Conservation (phyloP, 768 basidiomycete species). For the Rhodotorula sphaerocarpa region DNA sequence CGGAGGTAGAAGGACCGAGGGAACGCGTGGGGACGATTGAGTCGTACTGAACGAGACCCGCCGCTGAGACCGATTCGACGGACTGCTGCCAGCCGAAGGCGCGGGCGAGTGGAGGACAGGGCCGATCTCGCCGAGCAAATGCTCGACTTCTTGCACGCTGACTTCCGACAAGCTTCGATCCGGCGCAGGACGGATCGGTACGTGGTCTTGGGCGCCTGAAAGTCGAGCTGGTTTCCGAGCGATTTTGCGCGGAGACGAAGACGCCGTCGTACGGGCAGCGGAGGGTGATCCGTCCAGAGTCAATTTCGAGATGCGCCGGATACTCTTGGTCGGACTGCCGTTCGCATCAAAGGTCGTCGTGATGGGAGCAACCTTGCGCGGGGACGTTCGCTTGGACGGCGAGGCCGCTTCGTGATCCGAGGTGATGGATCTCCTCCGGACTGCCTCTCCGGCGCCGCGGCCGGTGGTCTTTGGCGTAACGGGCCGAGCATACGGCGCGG, state of each 20-base stretch:
- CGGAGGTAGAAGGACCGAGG: neutral
- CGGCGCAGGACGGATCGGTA: neutral
- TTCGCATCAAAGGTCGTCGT: neutral
- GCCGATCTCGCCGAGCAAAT: slow-evolving; percentile 21
- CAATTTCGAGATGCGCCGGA: neutral
- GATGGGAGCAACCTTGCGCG: neutral
- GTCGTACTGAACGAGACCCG: neutral
- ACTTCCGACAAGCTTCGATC: slow-evolving; percentile 4
- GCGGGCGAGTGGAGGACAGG: slow-evolving; percentile 5
- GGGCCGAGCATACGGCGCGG: no score
- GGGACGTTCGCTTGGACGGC: neutral
- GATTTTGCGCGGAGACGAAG: neutral
- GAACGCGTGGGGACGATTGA: no score
- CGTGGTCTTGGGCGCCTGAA: no score
- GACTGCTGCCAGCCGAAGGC: neutral
- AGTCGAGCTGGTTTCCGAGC: no score
- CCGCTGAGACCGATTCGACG: no score
- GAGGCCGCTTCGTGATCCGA: no score
- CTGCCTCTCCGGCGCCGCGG: no score
- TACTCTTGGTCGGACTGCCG: slow-evolving; percentile 11
- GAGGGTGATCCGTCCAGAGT: slow-evolving; percentile 21
- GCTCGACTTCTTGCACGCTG: slow-evolving; percentile 20
- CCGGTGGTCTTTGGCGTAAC: no score
- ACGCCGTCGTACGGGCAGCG: neutral
- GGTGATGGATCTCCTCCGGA: no score